Conservation (phyloP, 2,329 filamentous ascomycete species). For the Xylariaceae sp. region DNA sequence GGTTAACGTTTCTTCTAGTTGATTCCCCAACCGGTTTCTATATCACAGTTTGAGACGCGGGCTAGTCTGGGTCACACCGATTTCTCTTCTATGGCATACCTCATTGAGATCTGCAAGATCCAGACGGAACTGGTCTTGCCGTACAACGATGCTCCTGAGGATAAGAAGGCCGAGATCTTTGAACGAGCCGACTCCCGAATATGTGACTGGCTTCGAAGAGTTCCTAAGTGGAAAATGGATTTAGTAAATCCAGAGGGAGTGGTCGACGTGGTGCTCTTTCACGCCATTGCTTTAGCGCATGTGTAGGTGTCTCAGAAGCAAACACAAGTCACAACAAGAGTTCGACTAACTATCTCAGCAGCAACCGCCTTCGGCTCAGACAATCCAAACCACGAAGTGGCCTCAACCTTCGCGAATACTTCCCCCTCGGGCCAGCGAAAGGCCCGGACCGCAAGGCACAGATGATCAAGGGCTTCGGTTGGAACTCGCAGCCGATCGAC, state of each 20-base stretch:
- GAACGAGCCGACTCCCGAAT: conserved; percentile 42
- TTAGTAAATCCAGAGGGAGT: conserved; percentile 41
- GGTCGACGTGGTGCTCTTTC: conserved; percentile 43
- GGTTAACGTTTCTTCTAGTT: conserved; percentile 23
- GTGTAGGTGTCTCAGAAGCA: conserved; percentile 33
- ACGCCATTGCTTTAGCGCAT: conserved; percentile 40
- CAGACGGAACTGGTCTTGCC: conserved; percentile 37
- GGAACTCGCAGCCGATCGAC: conserved; percentile 35
- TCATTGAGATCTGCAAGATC: conserved; percentile 43
- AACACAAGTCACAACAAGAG: neutral
- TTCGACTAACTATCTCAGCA: conserved; percentile 16
- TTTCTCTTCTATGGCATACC: conserved; percentile 44
- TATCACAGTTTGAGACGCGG: conserved; percentile 40
- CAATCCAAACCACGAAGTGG: conserved; percentile 31
- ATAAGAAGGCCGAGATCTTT: conserved; percentile 30
- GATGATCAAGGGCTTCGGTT: conserved; percentile 34
- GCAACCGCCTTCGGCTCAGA: conserved; percentile 34
- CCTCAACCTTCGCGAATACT: conserved; percentile 36
- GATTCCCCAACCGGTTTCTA: conserved; percentile 40
- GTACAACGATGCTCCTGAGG: conserved; percentile 29
- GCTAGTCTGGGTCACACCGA: conserved; percentile 39
- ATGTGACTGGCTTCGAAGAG: conserved; percentile 42
- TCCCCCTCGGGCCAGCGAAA: conserved; percentile 32
- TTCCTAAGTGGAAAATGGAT: conserved; percentile 44
- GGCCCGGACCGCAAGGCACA: conserved; percentile 34